Conservation (phyloP, 78 protist genomes). For the Polysphondylium violaceum region DNA sequence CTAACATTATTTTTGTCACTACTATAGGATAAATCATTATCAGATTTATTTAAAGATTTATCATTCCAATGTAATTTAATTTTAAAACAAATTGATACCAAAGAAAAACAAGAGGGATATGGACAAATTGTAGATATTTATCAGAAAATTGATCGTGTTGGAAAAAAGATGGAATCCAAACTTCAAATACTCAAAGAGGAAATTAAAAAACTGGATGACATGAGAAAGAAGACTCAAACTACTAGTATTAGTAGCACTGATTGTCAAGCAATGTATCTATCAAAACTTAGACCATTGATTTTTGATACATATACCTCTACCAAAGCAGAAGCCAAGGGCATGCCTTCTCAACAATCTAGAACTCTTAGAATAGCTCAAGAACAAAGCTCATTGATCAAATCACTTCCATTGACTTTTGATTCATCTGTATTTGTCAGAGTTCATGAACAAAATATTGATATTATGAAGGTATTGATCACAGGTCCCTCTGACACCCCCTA, state of each 20-base stretch:
- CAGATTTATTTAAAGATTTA: background rate
- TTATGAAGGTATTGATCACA: conserved; percentile 69
- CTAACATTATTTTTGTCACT: background rate
- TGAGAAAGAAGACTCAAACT: background rate
- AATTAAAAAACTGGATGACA: conserved; percentile 20
- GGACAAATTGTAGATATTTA: conserved; percentile 11
- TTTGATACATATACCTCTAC: conserved; percentile 13
- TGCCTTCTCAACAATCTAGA: conserved; percentile 24
- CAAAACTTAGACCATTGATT: conserved; percentile 14
- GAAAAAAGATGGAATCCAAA: conserved; percentile 24
- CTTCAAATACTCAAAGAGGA: conserved; percentile 41
- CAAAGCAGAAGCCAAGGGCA: background rate
- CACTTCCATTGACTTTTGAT: conserved; percentile 58
- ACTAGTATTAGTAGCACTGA: conserved; percentile 1
- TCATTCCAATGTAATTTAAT: conserved; percentile 15
- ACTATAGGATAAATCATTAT: conserved; percentile 22
- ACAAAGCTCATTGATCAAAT: conserved; percentile 45
- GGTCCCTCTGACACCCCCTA: conserved; percentile 85
- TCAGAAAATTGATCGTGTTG: background rate
- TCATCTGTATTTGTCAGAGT: conserved; percentile 74
- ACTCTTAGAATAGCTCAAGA: conserved; percentile 80
- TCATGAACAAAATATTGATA: conserved; percentile 67
- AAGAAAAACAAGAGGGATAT: background rate
- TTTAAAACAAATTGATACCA: conserved; percentile 21
- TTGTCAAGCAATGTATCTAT: background rate